These are phyloP conservation scores for Tephrocybe sp. DNA, from an alignment of 768 basidiomycete species.

Conservation along the genomic window DNA sequence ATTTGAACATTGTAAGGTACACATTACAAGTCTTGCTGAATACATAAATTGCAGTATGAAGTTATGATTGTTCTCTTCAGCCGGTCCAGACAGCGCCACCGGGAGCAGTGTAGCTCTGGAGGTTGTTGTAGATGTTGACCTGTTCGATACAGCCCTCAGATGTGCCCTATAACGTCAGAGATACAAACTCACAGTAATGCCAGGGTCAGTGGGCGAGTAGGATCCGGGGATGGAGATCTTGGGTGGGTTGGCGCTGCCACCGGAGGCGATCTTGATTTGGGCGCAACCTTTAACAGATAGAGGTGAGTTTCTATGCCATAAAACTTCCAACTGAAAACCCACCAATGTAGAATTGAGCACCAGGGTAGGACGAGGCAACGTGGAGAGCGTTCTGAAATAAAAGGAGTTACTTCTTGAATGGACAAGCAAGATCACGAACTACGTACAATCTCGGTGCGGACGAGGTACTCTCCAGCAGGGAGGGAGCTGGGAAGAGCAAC, in stretches of 20 bases:
- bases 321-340: constrained; percentile 32
- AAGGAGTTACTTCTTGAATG: not conserved
- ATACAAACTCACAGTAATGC: constrained; percentile 39
- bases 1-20: not conserved
- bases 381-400: constrained; percentile 31
- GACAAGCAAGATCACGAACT: not conserved
- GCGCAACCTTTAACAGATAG: constrained; percentile 37
- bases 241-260: constrained; percentile 46
- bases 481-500: constrained; percentile 45
- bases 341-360: constrained; percentile 52
- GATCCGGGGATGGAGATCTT: constrained; percentile 49
- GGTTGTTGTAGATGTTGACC: constrained; percentile 58
- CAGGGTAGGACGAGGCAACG: constrained; percentile 44
- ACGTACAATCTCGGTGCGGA: constrained; percentile 48
- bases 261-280: constrained; percentile 46
- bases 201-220: constrained; percentile 47
- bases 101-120: constrained; percentile 50
- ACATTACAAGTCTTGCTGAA: too few relatives aligned
- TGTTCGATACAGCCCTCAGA: constrained; percentile 42
- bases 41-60: too few relatives aligned
- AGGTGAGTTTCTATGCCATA: not conserved
- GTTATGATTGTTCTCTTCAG: constrained; percentile 25
- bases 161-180: not conserved
- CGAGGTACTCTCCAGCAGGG: constrained; percentile 50
- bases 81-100: constrained; percentile 41